A percentile compares a stretch with the other conserved stretches of the same genome.
These are phyloP conservation scores for Colletotrichum eremochloae DNA, from an alignment of 2,329 filamentous ascomycete genomes.

Conservation along the genomic window DNA sequence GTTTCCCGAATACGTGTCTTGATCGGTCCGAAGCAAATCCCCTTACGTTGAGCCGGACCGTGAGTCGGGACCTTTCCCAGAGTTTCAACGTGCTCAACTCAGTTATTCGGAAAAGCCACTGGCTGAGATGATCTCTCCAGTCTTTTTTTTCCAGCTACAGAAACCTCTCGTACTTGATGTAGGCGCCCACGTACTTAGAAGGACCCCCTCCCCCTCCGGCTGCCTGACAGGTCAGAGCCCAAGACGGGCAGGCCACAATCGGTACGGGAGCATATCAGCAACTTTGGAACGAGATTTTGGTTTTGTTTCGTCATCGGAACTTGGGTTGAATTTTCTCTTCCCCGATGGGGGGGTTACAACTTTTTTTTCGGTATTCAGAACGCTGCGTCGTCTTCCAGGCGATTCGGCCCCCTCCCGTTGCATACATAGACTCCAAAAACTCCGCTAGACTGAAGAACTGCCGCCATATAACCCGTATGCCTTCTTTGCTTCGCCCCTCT, in stretches of 20 bases:
- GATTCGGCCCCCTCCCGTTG: slow-evolving; percentile 3
- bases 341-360: background rate
- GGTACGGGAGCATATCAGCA: background rate
- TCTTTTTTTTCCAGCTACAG: too few species aligned
- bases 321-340: background rate
- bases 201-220: too few species aligned
- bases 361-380: slow-evolving; percentile 31
- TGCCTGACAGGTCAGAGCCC: background rate
- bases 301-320: background rate
- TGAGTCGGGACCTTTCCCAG: background rate
- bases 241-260: background rate
- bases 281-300: background rate
- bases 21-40: background rate
- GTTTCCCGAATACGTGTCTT: background rate
- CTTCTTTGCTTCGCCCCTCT: slow-evolving; percentile 15
- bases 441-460: slow-evolving; percentile 37
- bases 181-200: too few species aligned
- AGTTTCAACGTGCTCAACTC: background rate
- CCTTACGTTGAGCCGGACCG: background rate
- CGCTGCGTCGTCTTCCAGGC: slow-evolving; percentile 37
- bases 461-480: slow-evolving; percentile 28
- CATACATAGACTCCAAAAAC: slow-evolving; percentile 38
- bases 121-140: too few species aligned
- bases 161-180: too few species aligned
- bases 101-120: background rate